These are phyloP conservation scores for Boletellus deceptivus DNA, from an alignment of 1,284 basidiomycete species.

Conservation along the genomic window DNA sequence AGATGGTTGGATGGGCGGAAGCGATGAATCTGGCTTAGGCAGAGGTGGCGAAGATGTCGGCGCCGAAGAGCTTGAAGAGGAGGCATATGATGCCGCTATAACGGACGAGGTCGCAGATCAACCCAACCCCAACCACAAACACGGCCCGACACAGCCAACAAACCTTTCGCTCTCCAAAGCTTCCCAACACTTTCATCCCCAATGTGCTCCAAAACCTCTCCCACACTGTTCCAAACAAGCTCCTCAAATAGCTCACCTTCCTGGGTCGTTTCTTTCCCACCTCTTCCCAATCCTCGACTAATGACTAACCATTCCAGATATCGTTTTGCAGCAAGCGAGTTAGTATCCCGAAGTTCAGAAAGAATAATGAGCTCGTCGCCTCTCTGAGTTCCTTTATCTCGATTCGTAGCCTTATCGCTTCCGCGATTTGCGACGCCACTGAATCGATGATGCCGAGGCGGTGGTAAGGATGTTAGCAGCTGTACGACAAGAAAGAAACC, in stretches of 20 bases:
- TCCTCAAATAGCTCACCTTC: conserved; percentile 44
- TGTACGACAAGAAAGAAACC: conserved; percentile 23
- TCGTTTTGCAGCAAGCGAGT: conserved; percentile 47
- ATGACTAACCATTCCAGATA: conserved; percentile 83
- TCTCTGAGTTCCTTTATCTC: conserved; percentile 21
- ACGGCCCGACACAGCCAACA: background rate
- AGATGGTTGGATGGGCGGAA: background rate
- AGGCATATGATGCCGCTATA: conserved; percentile 50
- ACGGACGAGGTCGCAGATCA: conserved; percentile 1
- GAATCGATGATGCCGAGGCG: conserved; percentile 16
- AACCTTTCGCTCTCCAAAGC: conserved; percentile 74
- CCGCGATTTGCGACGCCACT: conserved; percentile 27
- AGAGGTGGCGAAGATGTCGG: conserved; percentile 4
- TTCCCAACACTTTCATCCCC: conserved; percentile 50
- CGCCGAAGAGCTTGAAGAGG: conserved; percentile 15
- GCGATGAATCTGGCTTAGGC: conserved; percentile 8
- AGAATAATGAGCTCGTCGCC: conserved; percentile 55
- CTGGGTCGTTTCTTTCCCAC: conserved; percentile 7
- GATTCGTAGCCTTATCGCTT: conserved; percentile 25
- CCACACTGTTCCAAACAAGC: conserved; percentile 54
- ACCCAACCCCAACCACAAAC: background rate
- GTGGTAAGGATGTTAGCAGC: conserved; percentile 51
- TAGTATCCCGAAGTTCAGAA: conserved; percentile 46
- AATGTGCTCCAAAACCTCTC: conserved; percentile 51
- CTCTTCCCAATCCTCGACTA: conserved; percentile 61